Evolutionary conservation across 2,329 filamentous ascomycete genomes (phyloP), one percentile per base, ranked within the genome.

Genomic region (Thielaviopsis punctulata): DNA sequence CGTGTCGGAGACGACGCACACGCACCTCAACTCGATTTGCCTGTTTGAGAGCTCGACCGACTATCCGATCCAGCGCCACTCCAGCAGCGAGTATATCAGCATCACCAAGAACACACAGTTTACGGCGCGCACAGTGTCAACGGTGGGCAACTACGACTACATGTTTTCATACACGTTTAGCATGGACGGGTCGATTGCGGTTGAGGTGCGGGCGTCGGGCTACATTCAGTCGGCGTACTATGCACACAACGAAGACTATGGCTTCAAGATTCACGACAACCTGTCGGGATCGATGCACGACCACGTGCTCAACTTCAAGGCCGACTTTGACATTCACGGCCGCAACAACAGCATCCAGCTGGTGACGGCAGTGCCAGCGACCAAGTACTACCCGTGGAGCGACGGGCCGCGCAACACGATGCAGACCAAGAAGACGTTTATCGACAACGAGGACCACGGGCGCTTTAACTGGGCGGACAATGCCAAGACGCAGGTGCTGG

Each of bases 61-160:
- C 18, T 64, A 61, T 19, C 65, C 65, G 1, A 56, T 68, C 18
- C 64, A 65, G 3, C 61, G 66, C 6, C 66, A 69, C 52, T 59
- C 62, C 2, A 57, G 55, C 24, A 59, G 60, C 10, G 53, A 55
- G 21, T 53, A 56, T 25, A 54, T 59, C 27, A 58, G 55, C 12
- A 60, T 62, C 0, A 62, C 64, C 8, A 65, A 67, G 53, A 61
- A 59, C 19, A 62, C 65, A 0, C 59, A 60, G 5, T 56, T 59
- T 9, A 61, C 57, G 1, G 56, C 56, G 22, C 56, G 59, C 3
- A 56, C 56, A 3, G 57, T 61, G 10, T 56, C 58, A 25, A 62
- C 66, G 0, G 61, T 71, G 4, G 67, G 68, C 6, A 71, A 71
- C 54, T 70, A 70, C 52, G 68, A 70, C 53, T 66, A 66, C 57